Evolutionary conservation across 2,329 filamentous ascomycete genomes (phyloP).

Genomic region (Cladobotryum mycophilum): DNA sequence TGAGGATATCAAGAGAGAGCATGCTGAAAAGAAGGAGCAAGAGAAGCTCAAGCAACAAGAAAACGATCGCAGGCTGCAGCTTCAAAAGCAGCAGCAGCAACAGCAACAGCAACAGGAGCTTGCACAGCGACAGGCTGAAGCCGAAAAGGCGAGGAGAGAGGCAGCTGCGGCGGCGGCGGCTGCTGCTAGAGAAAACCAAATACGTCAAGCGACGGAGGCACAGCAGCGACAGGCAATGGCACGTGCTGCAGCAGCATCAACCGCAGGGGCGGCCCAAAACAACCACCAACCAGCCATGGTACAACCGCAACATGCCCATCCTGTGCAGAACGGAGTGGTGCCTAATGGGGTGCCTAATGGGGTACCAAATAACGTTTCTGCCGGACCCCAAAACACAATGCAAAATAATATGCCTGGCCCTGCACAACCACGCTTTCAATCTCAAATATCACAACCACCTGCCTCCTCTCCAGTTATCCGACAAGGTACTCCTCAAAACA

Average conservation of each 20-base stretch:
- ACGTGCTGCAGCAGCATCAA: constrained; percentile 22
- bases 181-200: constrained; percentile 29
- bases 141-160: constrained; percentile 35
- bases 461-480: constrained; percentile 62
- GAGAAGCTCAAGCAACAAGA: constrained; percentile 65
- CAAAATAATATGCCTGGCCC: constrained; percentile 34
- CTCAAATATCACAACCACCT: constrained; percentile 54
- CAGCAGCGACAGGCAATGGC: constrained; percentile 28
- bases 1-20: constrained; percentile 72
- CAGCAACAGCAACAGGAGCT: constrained; percentile 37
- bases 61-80: constrained; percentile 47
- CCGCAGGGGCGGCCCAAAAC: constrained; percentile 20
- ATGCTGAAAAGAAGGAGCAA: constrained; percentile 68
- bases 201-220: constrained; percentile 29
- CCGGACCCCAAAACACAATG: constrained; percentile 27
- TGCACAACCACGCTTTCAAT: constrained; percentile 42
- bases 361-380: constrained; percentile 12
- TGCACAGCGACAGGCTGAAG: constrained; percentile 38
- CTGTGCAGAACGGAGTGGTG: constrained; percentile 32
- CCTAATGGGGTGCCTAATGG: constrained; percentile 35
- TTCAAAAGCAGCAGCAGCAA: constrained; percentile 37
- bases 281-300: constrained; percentile 19
- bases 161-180: constrained; percentile 21
- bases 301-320: constrained; percentile 30
- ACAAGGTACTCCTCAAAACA: constrained; percentile 58